Conservation (phyloP, 805 yeast species). For the Yarrowia keelungensis region DNA sequence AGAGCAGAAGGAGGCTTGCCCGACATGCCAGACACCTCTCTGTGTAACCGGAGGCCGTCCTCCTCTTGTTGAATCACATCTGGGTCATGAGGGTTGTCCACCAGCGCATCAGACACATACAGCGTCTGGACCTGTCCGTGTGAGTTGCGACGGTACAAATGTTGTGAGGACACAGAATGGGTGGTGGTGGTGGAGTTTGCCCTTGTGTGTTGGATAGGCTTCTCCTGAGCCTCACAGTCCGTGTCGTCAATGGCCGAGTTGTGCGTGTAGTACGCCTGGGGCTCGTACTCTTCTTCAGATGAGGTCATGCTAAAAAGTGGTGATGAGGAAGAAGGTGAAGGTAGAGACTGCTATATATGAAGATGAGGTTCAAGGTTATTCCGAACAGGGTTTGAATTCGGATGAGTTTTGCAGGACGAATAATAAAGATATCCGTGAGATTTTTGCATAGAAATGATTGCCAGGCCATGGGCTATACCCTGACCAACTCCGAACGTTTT, state of each 20-base stretch:
- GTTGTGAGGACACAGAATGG: slow-evolving; percentile 21
- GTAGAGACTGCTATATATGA: too few species aligned
- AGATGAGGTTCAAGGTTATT: too few species aligned
- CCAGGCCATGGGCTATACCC: too few species aligned
- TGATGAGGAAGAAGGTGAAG: background rate
- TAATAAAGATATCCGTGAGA: too few species aligned
- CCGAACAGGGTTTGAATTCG: too few species aligned
- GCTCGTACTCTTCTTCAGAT: slow-evolving; percentile 29
- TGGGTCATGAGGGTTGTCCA: slow-evolving; percentile 14
- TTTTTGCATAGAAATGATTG: too few species aligned
- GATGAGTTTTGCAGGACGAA: too few species aligned
- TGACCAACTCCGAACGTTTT: too few species aligned
- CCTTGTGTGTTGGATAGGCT: background rate
- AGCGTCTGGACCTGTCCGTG: slow-evolving; percentile 32
- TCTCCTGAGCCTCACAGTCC: slow-evolving; percentile 9
- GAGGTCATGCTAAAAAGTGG: background rate
- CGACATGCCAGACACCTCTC: slow-evolving; percentile 18
- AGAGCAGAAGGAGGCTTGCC: slow-evolving; percentile 13
- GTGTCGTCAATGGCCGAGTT: slow-evolving; percentile 12
- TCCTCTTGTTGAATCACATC: slow-evolving; percentile 13
- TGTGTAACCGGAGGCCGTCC: slow-evolving; percentile 18
- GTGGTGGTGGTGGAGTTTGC: slow-evolving; percentile 7
- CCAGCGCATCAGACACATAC: slow-evolving; percentile 18
- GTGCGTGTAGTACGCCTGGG: slow-evolving; percentile 32
- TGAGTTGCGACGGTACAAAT: slow-evolving; percentile 26